These are phyloP conservation scores for Saturnispora serradocipensis DNA, from an alignment of 805 yeast species.

Conservation along the genomic window DNA sequence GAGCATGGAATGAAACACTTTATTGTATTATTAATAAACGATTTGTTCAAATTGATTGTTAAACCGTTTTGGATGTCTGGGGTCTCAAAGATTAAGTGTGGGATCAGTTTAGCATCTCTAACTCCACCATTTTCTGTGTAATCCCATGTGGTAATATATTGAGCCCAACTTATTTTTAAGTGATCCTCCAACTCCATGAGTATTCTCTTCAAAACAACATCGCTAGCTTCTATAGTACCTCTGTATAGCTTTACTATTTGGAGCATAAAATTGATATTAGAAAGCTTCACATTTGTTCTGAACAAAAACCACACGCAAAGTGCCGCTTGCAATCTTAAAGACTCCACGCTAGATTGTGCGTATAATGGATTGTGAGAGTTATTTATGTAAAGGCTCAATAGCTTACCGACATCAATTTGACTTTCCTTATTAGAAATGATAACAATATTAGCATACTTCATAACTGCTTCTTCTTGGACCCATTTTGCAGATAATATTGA, in stretches of 20 bases:
- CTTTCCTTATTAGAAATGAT: slow-evolving; percentile 31
- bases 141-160: slow-evolving; percentile 57
- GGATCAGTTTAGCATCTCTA: slow-evolving; percentile 39
- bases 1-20: slow-evolving; percentile 23
- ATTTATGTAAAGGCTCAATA: slow-evolving; percentile 56
- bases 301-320: slow-evolving; percentile 42
- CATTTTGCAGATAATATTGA: slow-evolving; percentile 43
- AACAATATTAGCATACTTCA: slow-evolving; percentile 37
- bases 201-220: slow-evolving; percentile 48
- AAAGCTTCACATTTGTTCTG: slow-evolving; percentile 34
- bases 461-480: slow-evolving; percentile 32
- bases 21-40: slow-evolving; percentile 40
- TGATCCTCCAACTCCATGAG: slow-evolving; percentile 50
- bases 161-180: slow-evolving; percentile 51
- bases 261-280: slow-evolving; percentile 40
- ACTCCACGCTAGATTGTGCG: slow-evolving; percentile 14
- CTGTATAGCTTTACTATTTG: slow-evolving; percentile 43
- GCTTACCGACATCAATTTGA: slow-evolving; percentile 36
- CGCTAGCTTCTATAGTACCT: slow-evolving; percentile 58
- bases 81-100: slow-evolving; percentile 38
- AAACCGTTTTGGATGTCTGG: slow-evolving; percentile 30
- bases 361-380: slow-evolving; percentile 35
- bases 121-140: slow-evolving; percentile 25
- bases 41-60: slow-evolving; percentile 43
- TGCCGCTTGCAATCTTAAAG: slow-evolving; percentile 34